Evolutionary conservation across 2,329 filamentous ascomycete species (phyloP), one percentile per base, ranked within the genome.

Genomic region (Pestalotiopsis sp.): DNA sequence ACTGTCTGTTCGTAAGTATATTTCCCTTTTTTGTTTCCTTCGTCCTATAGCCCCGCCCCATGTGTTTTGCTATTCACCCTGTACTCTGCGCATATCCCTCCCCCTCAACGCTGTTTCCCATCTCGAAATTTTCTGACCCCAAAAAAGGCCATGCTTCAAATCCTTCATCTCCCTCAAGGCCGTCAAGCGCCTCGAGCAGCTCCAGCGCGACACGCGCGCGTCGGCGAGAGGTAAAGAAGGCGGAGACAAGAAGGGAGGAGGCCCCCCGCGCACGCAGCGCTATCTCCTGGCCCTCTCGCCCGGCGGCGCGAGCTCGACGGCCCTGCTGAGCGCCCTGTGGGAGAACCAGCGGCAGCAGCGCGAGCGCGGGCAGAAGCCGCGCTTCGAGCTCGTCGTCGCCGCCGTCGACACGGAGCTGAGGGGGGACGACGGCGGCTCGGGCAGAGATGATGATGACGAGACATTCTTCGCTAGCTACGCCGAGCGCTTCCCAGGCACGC

Each of bases 111-210:
- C 61, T 23, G 3, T 49, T 14, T 17, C 13, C 13, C 59, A 61
- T 27, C 25, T 27, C 61, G 20, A 64, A 41, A 41, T 12, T n/a
- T 3, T 41, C n/a, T 39, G 31, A 45, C 73, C 13, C 17, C 6
- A 45, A 9, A 7, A 49, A 49, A 93, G 91, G 68, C 81, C 86
- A 71, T 98, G 96, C 82, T 98, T 95, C 81, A 83, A 87, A 68
- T 87, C 88, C 75, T 98, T 94, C 82, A 86, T 97, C 67, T 85
- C 88, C 69, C 90, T 88, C 72, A 98, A 98, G 80, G 87, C 91
- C 70, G 87, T 93, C 73, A 95, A 95, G 80, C 92, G 94, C 23
- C 81, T 90, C 36, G 84, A 83, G 71, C 79, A 81, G 23, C 79
- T 89, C 6, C 85, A 84, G 75, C 83, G 83, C 57, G 85, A 88